Percentiles rank a stretch among this genome's conserved stretches.
These are phyloP conservation scores for Eimeria tenella DNA, from an alignment of 169 alveolate genomes.

Conservation along the genomic window DNA sequence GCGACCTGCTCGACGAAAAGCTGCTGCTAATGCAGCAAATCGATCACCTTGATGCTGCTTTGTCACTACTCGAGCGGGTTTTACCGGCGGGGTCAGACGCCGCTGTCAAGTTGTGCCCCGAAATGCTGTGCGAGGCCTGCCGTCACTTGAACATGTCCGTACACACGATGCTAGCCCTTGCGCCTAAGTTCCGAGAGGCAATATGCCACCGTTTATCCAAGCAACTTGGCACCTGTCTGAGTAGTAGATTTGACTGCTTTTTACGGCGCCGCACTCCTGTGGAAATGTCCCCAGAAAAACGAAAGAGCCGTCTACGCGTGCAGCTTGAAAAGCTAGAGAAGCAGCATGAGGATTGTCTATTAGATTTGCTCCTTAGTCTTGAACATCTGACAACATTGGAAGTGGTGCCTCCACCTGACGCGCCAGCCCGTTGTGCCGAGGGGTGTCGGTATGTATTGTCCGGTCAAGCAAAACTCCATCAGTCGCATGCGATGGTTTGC, in stretches of 20 bases:
- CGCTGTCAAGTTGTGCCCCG: constrained; percentile 56
- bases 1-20: constrained; percentile 70
- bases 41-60: constrained; percentile 61
- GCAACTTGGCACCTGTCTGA: constrained; percentile 42
- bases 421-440: constrained; percentile 71
- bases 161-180: constrained; percentile 69
- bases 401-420: constrained; percentile 66
- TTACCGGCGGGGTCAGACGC: constrained; percentile 14
- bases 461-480: constrained; percentile 68
- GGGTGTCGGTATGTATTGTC: constrained; percentile 68
- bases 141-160: constrained; percentile 67
- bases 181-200: constrained; percentile 62
- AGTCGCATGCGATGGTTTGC: constrained; percentile 73
- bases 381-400: constrained; percentile 59
- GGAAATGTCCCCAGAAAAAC: constrained; percentile 51
- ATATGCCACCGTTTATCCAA: constrained; percentile 28
- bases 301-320: constrained; percentile 60
- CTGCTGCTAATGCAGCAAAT: constrained; percentile 53
- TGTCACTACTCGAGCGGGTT: constrained; percentile 49
- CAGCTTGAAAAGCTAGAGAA: constrained; percentile 67
- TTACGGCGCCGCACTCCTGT: constrained; percentile 58
- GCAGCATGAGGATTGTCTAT: constrained; percentile 57
- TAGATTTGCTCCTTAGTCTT: constrained; percentile 55
- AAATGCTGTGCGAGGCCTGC: constrained; percentile 67
- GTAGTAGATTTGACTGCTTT: constrained; percentile 64